Evolutionary conservation across 1,284 basidiomycete species (phyloP).

Genomic region (Tilletiopsis washingtonensis): DNA sequence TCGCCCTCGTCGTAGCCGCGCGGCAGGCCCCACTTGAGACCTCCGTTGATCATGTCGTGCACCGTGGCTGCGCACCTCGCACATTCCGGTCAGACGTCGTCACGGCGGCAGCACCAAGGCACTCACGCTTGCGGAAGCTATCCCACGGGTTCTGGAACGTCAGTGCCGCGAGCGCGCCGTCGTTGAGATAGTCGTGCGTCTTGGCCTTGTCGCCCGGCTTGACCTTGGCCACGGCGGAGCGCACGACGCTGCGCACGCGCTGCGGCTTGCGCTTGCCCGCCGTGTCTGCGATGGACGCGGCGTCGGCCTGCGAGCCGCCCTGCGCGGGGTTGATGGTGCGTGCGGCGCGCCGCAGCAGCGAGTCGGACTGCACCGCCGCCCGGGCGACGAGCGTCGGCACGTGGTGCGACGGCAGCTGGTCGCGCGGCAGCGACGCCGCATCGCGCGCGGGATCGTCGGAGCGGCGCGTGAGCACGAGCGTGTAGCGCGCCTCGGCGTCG

Average conservation of each 20-base stretch:
- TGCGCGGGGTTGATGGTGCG: background rate
- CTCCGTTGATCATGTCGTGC: conserved; percentile 16
- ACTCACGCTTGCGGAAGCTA: conserved; percentile 24
- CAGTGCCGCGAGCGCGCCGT: conserved; percentile 1
- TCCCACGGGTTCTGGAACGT: conserved; percentile 30
- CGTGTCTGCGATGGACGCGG: background rate
- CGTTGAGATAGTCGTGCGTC: background rate
- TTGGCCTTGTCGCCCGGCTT: background rate
- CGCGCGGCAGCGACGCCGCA: background rate
- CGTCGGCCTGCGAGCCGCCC: background rate
- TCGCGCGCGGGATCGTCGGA: background rate
- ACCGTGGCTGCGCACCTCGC: no score
- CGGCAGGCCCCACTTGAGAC: conserved; percentile 35
- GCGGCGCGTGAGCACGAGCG: background rate
- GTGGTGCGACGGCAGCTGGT: background rate
- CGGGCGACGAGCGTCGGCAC: background rate
- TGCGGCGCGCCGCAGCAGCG: background rate
- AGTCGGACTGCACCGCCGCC: background rate
- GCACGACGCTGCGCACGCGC: background rate
- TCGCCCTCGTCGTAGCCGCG: conserved; percentile 25
- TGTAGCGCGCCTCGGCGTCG: background rate
- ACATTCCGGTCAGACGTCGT: no score
- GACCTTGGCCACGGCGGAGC: background rate
- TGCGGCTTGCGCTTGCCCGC: background rate
- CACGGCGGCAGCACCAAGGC: no score